Evolutionary conservation across 305 asterid genomes (phyloP).

Genomic region (Fraxinus platypoda): DNA sequence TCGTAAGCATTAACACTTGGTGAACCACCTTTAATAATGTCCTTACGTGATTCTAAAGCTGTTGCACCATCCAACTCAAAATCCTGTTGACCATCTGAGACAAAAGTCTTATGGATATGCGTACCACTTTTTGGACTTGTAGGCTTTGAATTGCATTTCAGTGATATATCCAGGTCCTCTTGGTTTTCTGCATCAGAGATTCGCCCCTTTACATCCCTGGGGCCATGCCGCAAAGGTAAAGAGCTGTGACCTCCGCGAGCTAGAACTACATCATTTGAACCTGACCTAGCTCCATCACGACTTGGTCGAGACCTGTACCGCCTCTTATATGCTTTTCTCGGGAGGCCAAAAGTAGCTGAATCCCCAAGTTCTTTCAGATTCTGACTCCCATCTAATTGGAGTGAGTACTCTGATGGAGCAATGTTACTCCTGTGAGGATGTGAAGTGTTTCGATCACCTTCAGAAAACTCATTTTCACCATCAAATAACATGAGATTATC

Average conservation of each 20-base stretch:
- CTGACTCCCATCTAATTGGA: slow-evolving; percentile 40
- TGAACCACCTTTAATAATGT: slow-evolving; percentile 34
- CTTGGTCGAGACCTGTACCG: slow-evolving; percentile 67
- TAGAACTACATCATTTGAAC: slow-evolving; percentile 54
- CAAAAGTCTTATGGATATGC: slow-evolving; percentile 30
- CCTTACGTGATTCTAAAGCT: slow-evolving; percentile 45
- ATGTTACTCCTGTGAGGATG: slow-evolving; percentile 47
- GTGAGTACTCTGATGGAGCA: slow-evolving; percentile 46
- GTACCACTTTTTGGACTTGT: slow-evolving; percentile 39
- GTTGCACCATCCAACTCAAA: slow-evolving; percentile 42
- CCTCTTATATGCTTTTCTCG: slow-evolving; percentile 84
- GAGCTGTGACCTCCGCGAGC: slow-evolving; percentile 46
- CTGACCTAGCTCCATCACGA: slow-evolving; percentile 68
- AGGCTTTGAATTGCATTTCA: slow-evolving; percentile 36
- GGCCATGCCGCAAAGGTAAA: slow-evolving; percentile 45
- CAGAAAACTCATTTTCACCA: slow-evolving; percentile 60
- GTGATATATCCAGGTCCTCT: slow-evolving; percentile 18
- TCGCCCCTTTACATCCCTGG: slow-evolving; percentile 45
- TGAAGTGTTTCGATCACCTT: slow-evolving; percentile 49
- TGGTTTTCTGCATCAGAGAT: slow-evolving; percentile 50
- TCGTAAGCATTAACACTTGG: slow-evolving; percentile 43
- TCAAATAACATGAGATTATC: slow-evolving; percentile 83
- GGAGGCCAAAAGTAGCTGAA: slow-evolving; percentile 63
- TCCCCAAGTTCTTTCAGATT: slow-evolving; percentile 53
- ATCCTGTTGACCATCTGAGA: slow-evolving; percentile 39